Conservation (phyloP, 805 yeast genomes). For the Metschnikowia dekortorum region DNA sequence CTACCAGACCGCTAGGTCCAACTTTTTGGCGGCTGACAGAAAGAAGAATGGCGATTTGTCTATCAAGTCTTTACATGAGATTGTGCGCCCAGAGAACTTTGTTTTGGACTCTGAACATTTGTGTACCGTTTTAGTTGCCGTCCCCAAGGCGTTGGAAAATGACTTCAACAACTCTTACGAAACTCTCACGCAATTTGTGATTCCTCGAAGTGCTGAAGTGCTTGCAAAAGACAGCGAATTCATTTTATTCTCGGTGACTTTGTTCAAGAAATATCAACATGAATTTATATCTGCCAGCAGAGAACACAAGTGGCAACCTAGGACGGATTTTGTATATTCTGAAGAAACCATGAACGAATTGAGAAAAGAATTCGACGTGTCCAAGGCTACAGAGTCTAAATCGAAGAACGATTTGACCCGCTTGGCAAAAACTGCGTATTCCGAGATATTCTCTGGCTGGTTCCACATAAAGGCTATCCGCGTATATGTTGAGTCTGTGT, state of each 20-base stretch:
- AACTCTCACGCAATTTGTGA: constrained; percentile 71
- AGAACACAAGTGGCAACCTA: constrained; percentile 85
- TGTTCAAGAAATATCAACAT: constrained; percentile 75
- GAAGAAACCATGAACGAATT: constrained; percentile 68
- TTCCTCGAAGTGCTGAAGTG: constrained; percentile 80
- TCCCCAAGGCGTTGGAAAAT: constrained; percentile 60
- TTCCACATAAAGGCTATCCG: constrained; percentile 84
- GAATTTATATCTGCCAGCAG: constrained; percentile 69
- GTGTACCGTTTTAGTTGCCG: constrained; percentile 81
- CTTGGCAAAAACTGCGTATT: constrained; percentile 82
- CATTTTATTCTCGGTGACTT: constrained; percentile 67
- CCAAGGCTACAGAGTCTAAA: constrained; percentile 69
- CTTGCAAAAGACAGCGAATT: constrained; percentile 73
- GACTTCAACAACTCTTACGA: constrained; percentile 74
- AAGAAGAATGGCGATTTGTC: constrained; percentile 92
- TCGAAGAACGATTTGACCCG: constrained; percentile 74
- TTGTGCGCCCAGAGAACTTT: constrained; percentile 79
- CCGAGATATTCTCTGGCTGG: constrained; percentile 83
- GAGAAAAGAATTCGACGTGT: constrained; percentile 74
- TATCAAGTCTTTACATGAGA: constrained; percentile 83
- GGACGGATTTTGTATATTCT: constrained; percentile 80
- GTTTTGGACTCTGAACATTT: constrained; percentile 83
- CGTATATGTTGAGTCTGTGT: constrained; percentile 85
- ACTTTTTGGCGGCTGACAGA: constrained; percentile 82
- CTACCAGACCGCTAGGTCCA: constrained; percentile 80